phyloP scores from a whole-genome alignment of 306 rosid genomes.

The Myrica gale region DNA sequence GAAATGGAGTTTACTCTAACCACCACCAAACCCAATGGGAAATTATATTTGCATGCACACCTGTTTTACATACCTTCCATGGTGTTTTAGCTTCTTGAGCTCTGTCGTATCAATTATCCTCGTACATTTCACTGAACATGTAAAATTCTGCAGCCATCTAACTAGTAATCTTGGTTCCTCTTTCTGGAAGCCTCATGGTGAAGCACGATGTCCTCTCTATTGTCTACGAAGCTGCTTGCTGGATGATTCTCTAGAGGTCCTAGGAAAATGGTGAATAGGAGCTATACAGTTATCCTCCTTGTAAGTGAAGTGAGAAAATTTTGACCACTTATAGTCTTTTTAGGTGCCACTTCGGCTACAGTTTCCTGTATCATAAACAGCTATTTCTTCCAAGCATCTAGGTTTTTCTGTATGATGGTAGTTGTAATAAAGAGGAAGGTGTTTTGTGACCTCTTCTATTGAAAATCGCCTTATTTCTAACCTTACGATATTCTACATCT shows the following conservation, averaged over 20 bases:
- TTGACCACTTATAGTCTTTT: background rate
- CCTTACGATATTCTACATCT: background rate
- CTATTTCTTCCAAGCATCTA: background rate
- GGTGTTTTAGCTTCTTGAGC: background rate
- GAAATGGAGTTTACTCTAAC: background rate
- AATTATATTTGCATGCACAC: too few relatives aligned
- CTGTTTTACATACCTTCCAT: background rate
- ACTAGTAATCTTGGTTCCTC: background rate
- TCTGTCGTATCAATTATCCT: background rate
- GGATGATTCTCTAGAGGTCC: conserved; percentile 1
- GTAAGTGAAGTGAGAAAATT: background rate
- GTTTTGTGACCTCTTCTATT: background rate
- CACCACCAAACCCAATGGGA: background rate
- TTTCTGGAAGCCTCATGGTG: background rate
- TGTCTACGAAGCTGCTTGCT: background rate
- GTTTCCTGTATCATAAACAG: background rate
- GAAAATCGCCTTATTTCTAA: background rate
- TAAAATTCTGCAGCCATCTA: background rate
- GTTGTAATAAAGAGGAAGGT: background rate
- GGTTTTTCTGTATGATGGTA: background rate
- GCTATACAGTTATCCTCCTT: background rate
- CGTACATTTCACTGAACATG: background rate
- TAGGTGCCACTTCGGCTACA: background rate
- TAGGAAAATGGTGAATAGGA: background rate
- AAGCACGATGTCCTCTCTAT: background rate